Evolutionary conservation across 495 filamentous ascomycete species (phyloP).

Genomic region (Aspergillus campestris): DNA sequence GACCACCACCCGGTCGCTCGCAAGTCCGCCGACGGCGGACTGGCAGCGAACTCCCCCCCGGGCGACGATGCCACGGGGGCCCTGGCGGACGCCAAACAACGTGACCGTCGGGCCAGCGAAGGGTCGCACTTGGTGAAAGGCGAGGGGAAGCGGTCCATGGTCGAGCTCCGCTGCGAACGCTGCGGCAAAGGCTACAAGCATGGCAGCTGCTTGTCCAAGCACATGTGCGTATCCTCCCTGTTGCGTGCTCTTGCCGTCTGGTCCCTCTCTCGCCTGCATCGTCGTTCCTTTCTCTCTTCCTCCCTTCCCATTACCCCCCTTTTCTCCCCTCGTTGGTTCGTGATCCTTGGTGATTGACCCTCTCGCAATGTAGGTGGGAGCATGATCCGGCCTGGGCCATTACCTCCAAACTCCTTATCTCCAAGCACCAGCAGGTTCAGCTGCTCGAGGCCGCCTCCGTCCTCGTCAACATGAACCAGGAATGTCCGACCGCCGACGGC

Average conservation of each 20-base stretch:
- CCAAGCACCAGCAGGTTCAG: conserved; percentile 99
- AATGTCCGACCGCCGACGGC: conserved; percentile 45
- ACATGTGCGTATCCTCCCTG: conserved; percentile 80
- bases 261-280: conserved; percentile 18
- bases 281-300: conserved; percentile 1
- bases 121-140: conserved; percentile 68
- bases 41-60: conserved; percentile 19
- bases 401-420: conserved; percentile 96
- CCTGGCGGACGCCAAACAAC: conserved; percentile 44
- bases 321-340: conserved; percentile 9
- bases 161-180: conserved; percentile 90
- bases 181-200: conserved; percentile 99
- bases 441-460: conserved; percentile 94
- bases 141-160: conserved; percentile 65
- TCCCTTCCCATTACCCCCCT: conserved; percentile 4
- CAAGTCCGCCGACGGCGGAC: conserved; percentile 25
- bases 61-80: conserved; percentile 39
- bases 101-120: conserved; percentile 77
- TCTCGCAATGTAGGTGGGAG: conserved; percentile 75
- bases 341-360: conserved; percentile 27
- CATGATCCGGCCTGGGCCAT: conserved; percentile 97
- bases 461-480: conserved; percentile 81
- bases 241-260: conserved; percentile 33
- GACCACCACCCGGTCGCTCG: conserved; percentile 43
- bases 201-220: conserved; percentile 99